Base-by-base conservation (phyloP, 164 flowering plant genomes). In the Vitis labrusca region DNA sequence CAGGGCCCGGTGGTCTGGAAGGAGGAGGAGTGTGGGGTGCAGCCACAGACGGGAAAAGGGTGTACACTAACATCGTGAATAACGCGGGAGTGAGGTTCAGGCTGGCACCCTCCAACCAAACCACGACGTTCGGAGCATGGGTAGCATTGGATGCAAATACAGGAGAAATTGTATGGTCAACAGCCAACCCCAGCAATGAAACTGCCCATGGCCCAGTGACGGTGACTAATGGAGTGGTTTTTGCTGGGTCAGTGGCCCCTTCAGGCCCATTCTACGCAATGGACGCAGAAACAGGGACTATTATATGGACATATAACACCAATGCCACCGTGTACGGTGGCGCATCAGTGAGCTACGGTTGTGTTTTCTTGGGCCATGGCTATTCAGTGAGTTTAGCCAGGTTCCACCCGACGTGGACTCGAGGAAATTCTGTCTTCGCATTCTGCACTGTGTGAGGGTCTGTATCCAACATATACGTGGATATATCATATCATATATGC, bases 21-120 rank as follows among this genome's bases (percentile, higher is more conserved):
- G 89, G 86, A 56, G 90, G 85, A 68, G 88, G 90, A 55, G 68
- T 64, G 3, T 84, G 89, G 89, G 87, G 87, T 7, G 79, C 87
- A 23, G 82, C 89, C 32, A 82, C 86, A 3, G 84, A 84, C 30
- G 84, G 82, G 14, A 37, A 2, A 58, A 75, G 77, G 30, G 80
- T 84, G 13, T 82, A 79, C 69, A 82, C 86, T 1, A 84, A 84
- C 81, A 81, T 84, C 10, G 84, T 53, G 15, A 84, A 84, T 70
- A 57, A 69, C 44, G 48, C 71, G 27, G 16, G 69, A 8, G 8
- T 59, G 12, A 58, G 15, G 14, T 83, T 86, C 81, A 70, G 58
- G 8, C 84, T 84, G 0, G 68, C 82, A n/a, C 90, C 88, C 4
- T 76, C 86, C 0, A 77, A 7, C 50, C 69, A 47, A 37, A 76